Percentiles rank a stretch among this genome's conserved stretches.
Conservation (phyloP, 2,329 filamentous ascomycete genomes). For the Onygenales sp. region DNA sequence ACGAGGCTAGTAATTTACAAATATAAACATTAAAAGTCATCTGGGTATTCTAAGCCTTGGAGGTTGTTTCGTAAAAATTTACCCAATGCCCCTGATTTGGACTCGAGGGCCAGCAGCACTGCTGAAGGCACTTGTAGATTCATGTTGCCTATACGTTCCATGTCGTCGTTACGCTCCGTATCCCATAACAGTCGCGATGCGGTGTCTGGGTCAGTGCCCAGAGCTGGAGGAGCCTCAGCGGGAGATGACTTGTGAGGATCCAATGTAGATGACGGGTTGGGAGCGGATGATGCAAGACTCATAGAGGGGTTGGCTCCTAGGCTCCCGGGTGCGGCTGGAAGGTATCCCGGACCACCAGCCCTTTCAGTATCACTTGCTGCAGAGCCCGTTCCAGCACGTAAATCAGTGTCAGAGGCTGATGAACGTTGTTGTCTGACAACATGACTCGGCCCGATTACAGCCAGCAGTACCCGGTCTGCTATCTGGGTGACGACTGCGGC, state of each 20-base stretch:
- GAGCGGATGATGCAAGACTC: constrained; percentile 13
- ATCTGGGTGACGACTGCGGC: constrained; percentile 34
- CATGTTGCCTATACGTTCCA: constrained; percentile 28
- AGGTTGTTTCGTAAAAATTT: constrained; percentile 32
- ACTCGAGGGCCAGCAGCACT: constrained; percentile 32
- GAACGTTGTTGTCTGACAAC: neutral
- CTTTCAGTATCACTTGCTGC: constrained; percentile 11
- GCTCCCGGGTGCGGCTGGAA: constrained; percentile 6
- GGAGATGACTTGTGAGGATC: neutral
- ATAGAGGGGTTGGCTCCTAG: neutral
- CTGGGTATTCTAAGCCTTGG: constrained; percentile 31
- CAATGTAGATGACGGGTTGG: constrained; percentile 3
- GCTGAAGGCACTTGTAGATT: constrained; percentile 30
- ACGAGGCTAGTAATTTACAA: too few species aligned
- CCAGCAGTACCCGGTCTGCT: constrained; percentile 34
- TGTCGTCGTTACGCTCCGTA: constrained; percentile 30
- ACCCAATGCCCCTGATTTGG: constrained; percentile 33
- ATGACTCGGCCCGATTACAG: constrained; percentile 26
- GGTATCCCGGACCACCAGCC: constrained; percentile 3
- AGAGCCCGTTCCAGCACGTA: constrained; percentile 3
- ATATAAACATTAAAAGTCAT: constrained; percentile 25
- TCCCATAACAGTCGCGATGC: constrained; percentile 27
- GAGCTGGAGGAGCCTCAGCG: neutral
- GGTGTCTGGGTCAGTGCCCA: constrained; percentile 13
- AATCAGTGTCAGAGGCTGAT: neutral